These are phyloP conservation scores for Acrocalymma vagum DNA, from an alignment of 2,329 filamentous ascomycete species.

Conservation along the genomic window DNA sequence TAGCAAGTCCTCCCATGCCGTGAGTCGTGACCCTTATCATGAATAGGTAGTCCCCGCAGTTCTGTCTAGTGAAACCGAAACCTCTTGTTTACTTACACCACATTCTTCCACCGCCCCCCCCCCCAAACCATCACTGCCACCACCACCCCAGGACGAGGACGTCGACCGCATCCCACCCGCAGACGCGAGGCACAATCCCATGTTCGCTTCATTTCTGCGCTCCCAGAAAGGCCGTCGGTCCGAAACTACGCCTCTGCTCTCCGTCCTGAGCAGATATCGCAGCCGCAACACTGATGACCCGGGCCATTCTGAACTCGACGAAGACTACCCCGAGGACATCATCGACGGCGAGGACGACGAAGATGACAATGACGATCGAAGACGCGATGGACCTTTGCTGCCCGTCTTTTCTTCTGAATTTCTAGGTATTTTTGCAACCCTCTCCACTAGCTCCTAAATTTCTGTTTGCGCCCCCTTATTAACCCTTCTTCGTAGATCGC, in stretches of 20 bases:
- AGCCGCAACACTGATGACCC: constrained; percentile 31
- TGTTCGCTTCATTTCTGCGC: constrained; percentile 49
- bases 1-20: too few relatives aligned
- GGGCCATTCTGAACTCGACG: constrained; percentile 26
- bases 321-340: constrained; percentile 26
- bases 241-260: constrained; percentile 47
- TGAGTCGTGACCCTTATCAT: too few relatives aligned
- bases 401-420: constrained; percentile 51
- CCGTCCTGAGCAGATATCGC: constrained; percentile 40
- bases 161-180: constrained; percentile 2
- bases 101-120: constrained; percentile 1
- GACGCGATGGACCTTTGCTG: constrained; percentile 45
- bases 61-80: too few relatives aligned
- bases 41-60: too few relatives aligned
- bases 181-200: constrained; percentile 30
- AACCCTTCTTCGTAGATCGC: too few relatives aligned
- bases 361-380: constrained; percentile 36
- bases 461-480: too few relatives aligned
- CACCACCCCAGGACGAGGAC: constrained; percentile 8
- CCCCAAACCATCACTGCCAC: constrained; percentile 10
- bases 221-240: constrained; percentile 36
- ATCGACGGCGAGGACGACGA: constrained; percentile 38
- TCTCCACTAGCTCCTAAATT: too few relatives aligned
- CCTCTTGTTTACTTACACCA: constrained; percentile 11
- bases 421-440: constrained; percentile 46